These are phyloP conservation scores for Cystofilobasidium bisporidii DNA, from an alignment of 768 basidiomycete genomes.

Conservation along the genomic window DNA sequence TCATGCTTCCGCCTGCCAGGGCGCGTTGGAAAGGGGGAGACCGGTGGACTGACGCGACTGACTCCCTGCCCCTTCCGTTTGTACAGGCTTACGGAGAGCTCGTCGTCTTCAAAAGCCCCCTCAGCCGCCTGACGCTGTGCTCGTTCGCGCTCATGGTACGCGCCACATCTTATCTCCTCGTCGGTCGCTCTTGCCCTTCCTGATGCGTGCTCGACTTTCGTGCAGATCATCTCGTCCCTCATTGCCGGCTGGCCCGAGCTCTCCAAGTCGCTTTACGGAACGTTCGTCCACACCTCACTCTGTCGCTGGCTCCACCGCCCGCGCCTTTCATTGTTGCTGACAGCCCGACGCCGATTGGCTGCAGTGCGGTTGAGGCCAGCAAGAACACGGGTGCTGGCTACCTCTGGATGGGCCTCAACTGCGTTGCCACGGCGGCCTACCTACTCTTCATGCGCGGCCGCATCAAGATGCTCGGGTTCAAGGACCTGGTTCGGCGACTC, in stretches of 20 bases:
- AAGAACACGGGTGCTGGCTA: conserved; percentile 65
- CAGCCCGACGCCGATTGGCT: not conserved
- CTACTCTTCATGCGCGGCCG: conserved; percentile 91
- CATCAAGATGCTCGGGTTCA: conserved; percentile 88
- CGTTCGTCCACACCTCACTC: too few relatives aligned
- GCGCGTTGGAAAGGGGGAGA: too few relatives aligned
- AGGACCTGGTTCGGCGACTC: conserved; percentile 36
- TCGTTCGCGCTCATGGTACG: conserved; percentile 87
- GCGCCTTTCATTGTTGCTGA: not conserved
- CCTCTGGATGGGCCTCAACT: conserved; percentile 93
- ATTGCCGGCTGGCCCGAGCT: conserved; percentile 97
- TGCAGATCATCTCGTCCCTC: conserved; percentile 76
- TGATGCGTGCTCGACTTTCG: too few relatives aligned
- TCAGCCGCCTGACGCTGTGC: conserved; percentile 75
- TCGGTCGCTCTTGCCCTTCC: not conserved
- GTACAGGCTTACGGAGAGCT: conserved; percentile 90
- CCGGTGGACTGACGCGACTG: too few relatives aligned
- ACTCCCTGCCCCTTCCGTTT: not conserved
- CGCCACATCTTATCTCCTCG: not conserved
- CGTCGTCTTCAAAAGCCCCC: conserved; percentile 84
- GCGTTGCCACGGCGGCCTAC: conserved; percentile 78
- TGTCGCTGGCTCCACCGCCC: not conserved
- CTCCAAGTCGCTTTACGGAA: conserved; percentile 42
- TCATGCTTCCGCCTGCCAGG: too few relatives aligned
- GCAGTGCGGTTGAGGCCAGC: conserved; percentile 33